Conservation (phyloP, 1,284 basidiomycete genomes). For the Irpex sp. region DNA sequence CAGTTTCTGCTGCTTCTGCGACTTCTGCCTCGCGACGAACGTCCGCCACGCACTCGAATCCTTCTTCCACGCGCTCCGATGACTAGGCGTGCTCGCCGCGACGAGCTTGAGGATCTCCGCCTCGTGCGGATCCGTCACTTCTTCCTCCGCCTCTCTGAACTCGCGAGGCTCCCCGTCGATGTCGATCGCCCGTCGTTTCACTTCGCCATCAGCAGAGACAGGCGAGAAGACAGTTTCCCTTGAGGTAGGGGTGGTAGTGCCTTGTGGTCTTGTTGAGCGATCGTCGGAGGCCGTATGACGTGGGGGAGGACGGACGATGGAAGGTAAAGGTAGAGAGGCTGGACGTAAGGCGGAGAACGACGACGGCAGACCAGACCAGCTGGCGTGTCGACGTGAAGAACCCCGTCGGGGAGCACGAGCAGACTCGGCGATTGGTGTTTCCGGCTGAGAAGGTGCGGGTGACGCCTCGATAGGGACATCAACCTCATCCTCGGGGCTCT, state of each 20-base stretch:
- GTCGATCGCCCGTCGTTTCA: slow-evolving; percentile 8
- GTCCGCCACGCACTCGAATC: slow-evolving; percentile 59
- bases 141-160: slow-evolving; percentile 8
- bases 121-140: slow-evolving; percentile 39
- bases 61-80: slow-evolving; percentile 62
- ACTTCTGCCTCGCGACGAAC: slow-evolving; percentile 42
- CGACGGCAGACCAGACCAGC: slow-evolving; percentile 40
- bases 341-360: slow-evolving; percentile 61
- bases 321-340: slow-evolving; percentile 42
- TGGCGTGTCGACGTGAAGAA: slow-evolving; percentile 20
- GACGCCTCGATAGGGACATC: slow-evolving; percentile 8
- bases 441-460: slow-evolving; percentile 14
- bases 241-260: not conserved
- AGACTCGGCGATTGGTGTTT: slow-evolving; percentile 15
- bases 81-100: slow-evolving; percentile 63
- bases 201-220: slow-evolving; percentile 4
- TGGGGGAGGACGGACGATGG: slow-evolving; percentile 1
- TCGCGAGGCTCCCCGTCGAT: not conserved
- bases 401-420: not conserved
- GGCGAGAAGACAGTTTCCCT: slow-evolving; percentile 16
- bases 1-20: slow-evolving; percentile 23
- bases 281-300: slow-evolving; percentile 14
- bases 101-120: slow-evolving; percentile 54
- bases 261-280: slow-evolving; percentile 14
- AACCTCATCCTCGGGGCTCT: slow-evolving; percentile 12